A percentile compares a stretch with the other conserved stretches of the same genome.
These are phyloP conservation scores for Xylariaceae sp. DNA, from an alignment of 2,329 filamentous ascomycete species.

Conservation along the genomic window DNA sequence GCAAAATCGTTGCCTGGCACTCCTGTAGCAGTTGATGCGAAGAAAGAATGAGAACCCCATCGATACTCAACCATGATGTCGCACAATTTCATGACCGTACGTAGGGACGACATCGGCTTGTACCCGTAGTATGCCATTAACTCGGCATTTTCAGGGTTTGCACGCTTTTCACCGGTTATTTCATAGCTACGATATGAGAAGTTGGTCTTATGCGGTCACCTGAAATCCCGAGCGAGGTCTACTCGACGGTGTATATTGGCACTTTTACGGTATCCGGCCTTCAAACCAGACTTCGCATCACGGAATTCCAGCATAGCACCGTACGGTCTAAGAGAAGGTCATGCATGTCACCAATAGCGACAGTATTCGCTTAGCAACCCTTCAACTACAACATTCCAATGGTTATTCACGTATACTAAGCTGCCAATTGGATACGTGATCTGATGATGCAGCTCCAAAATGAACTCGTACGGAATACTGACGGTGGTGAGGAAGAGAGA, in stretches of 20 bases:
- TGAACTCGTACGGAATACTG: too few relatives aligned
- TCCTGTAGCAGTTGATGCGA: not conserved
- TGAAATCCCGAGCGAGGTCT: not conserved
- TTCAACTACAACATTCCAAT: too few relatives aligned
- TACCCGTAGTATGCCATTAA: not conserved
- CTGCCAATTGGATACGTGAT: too few relatives aligned
- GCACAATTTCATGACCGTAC: not conserved
- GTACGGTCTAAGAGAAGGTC: not conserved
- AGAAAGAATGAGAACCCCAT: not conserved
- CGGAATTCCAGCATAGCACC: not conserved
- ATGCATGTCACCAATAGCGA: not conserved
- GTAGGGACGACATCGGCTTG: not conserved
- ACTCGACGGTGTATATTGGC: not conserved
- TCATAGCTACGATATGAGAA: not conserved
- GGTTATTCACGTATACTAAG: too few relatives aligned
- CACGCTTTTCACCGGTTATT: not conserved
- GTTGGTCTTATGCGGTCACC: not conserved
- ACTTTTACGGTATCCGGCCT: not conserved
- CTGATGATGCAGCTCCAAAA: too few relatives aligned
- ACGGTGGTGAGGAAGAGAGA: too few relatives aligned
- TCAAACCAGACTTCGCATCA: not conserved
- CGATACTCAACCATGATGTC: not conserved
- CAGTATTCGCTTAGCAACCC: not conserved
- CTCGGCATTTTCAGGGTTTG: not conserved
- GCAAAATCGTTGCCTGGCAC: constrained; percentile 15